These are phyloP conservation scores for Colletotrichum eleusines DNA, from an alignment of 2,329 filamentous ascomycete genomes.

Conservation along the genomic window DNA sequence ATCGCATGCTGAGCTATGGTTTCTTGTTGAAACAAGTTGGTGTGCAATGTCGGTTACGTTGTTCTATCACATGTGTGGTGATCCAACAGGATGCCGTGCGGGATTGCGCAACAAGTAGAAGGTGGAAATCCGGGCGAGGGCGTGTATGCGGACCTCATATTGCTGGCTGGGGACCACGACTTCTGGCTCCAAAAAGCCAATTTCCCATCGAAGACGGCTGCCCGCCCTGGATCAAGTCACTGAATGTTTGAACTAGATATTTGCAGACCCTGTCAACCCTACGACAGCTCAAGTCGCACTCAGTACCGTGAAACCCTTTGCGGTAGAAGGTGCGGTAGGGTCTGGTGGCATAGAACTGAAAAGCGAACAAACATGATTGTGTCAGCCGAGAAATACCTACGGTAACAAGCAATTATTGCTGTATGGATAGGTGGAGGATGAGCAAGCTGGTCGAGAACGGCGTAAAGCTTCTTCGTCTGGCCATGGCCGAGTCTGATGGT, in stretches of 20 bases:
- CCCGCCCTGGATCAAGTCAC: not conserved
- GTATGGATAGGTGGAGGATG: not conserved
- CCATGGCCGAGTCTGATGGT: not conserved
- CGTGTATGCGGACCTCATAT: not conserved
- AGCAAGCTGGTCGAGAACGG: not conserved
- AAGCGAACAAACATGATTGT: not conserved
- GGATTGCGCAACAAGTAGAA: slow-evolving; percentile 6
- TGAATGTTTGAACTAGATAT: not conserved
- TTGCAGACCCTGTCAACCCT: not conserved
- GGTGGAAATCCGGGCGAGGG: not conserved
- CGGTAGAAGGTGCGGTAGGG: not conserved
- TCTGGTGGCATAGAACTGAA: not conserved
- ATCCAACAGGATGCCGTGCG: not conserved
- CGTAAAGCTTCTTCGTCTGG: not conserved
- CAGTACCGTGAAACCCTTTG: not conserved
- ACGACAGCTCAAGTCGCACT: not conserved
- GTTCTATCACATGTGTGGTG: not conserved
- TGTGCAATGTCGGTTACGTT: not conserved
- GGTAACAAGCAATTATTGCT: no score
- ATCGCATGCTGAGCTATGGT: slow-evolving; percentile 8
- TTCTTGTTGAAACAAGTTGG: not conserved
- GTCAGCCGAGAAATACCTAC: not conserved
- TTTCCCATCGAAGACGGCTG: not conserved
- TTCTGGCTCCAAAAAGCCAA: not conserved
- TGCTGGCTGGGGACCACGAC: not conserved